Percentiles rank a stretch among this genome's conserved stretches.
Conservation (phyloP, 1,139 yeast species). For the Magnusiomyces fungicola region DNA sequence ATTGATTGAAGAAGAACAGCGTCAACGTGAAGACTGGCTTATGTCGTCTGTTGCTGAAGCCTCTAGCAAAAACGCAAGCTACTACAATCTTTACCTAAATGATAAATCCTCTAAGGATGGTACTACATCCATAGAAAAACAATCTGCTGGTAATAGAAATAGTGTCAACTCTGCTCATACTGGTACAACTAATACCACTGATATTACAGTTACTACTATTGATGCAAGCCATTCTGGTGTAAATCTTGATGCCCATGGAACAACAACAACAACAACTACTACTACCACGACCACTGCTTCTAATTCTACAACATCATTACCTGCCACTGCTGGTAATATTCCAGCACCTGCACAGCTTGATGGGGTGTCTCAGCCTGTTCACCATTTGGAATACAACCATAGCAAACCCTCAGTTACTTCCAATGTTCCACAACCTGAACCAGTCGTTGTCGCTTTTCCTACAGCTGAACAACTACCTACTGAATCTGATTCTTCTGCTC, state of each 20-base stretch:
- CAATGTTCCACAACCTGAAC: too few species aligned
- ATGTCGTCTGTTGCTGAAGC: slow-evolving; percentile 1
- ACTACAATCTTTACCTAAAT: not conserved
- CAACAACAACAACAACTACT: not conserved
- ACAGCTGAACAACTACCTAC: too few species aligned
- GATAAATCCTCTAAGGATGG: too few species aligned
- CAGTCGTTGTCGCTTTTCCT: too few species aligned
- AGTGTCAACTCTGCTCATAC: not conserved
- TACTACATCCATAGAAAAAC: slow-evolving; percentile 9
- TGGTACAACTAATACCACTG: slow-evolving; percentile 6
- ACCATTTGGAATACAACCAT: not conserved
- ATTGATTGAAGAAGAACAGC: not conserved
- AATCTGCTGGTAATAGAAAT: not conserved
- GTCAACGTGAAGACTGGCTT: not conserved
- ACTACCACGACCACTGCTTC: not conserved
- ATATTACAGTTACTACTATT: slow-evolving; percentile 5
- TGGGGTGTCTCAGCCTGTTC: too few species aligned
- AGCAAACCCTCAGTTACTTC: too few species aligned
- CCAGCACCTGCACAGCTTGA: too few species aligned
- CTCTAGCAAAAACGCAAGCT: not conserved
- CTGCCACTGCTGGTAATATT: not conserved
- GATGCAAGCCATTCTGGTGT: too few species aligned
- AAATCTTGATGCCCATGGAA: not conserved
- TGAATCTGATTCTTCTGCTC: not conserved
- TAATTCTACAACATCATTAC: not conserved